These are phyloP conservation scores for Saxophila tyrrhenica DNA, from an alignment of 495 filamentous ascomycete species.

Conservation along the genomic window DNA sequence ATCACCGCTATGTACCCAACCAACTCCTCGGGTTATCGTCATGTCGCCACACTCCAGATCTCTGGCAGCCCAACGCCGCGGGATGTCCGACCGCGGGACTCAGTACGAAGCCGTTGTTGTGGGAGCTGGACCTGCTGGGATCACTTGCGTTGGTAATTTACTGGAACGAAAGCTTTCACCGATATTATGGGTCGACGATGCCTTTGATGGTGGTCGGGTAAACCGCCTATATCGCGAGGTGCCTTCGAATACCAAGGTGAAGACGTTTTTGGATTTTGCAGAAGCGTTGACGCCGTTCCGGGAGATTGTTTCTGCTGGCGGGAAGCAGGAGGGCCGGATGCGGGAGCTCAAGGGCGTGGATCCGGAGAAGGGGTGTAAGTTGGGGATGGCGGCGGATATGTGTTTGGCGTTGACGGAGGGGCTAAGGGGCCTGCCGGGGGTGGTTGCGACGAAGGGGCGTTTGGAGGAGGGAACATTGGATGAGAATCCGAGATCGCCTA, in stretches of 20 bases:
- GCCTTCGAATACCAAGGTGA: slow-evolving; percentile 18
- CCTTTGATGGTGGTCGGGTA: slow-evolving; percentile 15
- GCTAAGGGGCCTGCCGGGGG: slow-evolving; percentile 5
- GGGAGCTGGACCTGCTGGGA: slow-evolving; percentile 16
- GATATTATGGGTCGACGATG: slow-evolving; percentile 18
- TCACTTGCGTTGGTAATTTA: slow-evolving; percentile 16
- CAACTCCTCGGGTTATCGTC: not conserved
- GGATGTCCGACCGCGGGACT: not conserved
- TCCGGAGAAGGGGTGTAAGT: slow-evolving; percentile 12
- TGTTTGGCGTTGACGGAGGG: slow-evolving; percentile 15
- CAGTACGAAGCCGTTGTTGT: slow-evolving; percentile 18
- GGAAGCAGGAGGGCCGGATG: slow-evolving; percentile 9
- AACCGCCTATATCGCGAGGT: slow-evolving; percentile 18
- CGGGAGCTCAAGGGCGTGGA: slow-evolving; percentile 7
- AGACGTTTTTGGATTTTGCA: slow-evolving; percentile 16
- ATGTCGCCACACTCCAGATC: not conserved
- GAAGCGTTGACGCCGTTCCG: slow-evolving; percentile 14
- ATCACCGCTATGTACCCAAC: no score
- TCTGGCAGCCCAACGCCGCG: not conserved
- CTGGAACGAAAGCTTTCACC: slow-evolving; percentile 14
- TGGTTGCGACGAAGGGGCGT: slow-evolving; percentile 2
- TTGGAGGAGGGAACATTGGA: slow-evolving; percentile 5
- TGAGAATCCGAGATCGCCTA: slow-evolving; percentile 1
- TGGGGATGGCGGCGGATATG: slow-evolving; percentile 17
- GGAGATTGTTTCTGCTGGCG: slow-evolving; percentile 7